Conservation (phyloP, 805 yeast genomes). For the Yamadazyma akitaensis region DNA sequence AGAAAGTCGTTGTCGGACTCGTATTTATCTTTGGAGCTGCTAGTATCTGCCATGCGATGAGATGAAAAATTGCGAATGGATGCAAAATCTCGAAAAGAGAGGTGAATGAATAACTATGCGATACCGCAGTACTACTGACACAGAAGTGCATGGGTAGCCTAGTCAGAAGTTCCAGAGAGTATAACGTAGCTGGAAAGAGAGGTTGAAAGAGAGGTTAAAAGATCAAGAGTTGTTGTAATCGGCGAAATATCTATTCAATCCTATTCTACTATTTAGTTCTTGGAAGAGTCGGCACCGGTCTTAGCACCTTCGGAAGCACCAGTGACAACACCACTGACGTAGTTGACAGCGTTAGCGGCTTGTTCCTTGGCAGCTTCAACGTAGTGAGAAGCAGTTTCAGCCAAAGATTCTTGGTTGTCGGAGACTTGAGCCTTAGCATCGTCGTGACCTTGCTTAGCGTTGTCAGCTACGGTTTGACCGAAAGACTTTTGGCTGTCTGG, state of each 20-base stretch:
- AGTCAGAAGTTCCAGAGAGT: too few species aligned
- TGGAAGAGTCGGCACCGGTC: constrained; percentile 23
- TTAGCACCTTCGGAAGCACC: constrained; percentile 59
- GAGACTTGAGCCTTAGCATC: constrained; percentile 41
- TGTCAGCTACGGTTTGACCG: constrained; percentile 66
- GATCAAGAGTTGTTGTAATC: too few species aligned
- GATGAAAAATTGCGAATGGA: constrained; percentile 5
- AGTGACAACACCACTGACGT: constrained; percentile 49
- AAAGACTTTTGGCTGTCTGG: constrained; percentile 69
- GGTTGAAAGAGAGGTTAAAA: too few species aligned
- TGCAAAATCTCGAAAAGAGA: background rate
- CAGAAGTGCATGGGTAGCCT: too few species aligned
- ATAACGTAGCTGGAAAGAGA: too few species aligned
- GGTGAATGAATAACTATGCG: background rate
- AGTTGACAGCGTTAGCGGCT: constrained; percentile 52
- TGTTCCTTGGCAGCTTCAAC: constrained; percentile 56
- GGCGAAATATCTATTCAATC: too few species aligned
- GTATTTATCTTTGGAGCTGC: constrained; percentile 1
- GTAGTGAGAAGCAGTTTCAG: constrained; percentile 45
- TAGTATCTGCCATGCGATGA: constrained; percentile 6
- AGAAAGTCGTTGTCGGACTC: constrained; percentile 13
- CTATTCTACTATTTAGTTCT: constrained; percentile 3
- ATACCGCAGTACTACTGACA: background rate
- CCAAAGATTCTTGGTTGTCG: constrained; percentile 24
- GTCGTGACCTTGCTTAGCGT: constrained; percentile 52